Evolutionary conservation across 345 rosid genomes (phyloP).

Genomic region (Linum lewisii): DNA sequence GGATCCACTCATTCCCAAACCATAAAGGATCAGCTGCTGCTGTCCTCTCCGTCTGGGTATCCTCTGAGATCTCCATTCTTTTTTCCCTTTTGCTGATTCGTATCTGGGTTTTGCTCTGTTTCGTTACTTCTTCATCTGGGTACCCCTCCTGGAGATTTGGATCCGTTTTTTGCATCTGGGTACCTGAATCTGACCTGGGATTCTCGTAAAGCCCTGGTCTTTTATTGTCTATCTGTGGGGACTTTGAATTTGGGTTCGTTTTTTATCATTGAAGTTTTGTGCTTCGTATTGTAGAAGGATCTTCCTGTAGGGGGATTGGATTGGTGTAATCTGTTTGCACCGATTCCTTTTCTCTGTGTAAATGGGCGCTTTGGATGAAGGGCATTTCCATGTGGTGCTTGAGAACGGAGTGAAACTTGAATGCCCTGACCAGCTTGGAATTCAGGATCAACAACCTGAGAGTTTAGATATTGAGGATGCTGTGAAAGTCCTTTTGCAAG

Average conservation of each 20-base stretch:
- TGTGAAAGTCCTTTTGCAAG: constrained; percentile 69
- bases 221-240: too few species aligned
- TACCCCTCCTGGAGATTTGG: background rate
- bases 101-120: too few species aligned
- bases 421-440: constrained; percentile 31
- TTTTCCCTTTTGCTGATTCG: too few species aligned
- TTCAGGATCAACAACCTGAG: constrained; percentile 45
- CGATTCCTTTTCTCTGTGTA: background rate
- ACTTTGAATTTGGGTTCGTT: too few species aligned
- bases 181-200: too few species aligned
- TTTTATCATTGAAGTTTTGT: background rate
- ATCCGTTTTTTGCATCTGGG: background rate
- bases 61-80: background rate
- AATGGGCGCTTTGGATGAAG: constrained; percentile 39
- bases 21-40: background rate
- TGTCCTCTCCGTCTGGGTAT: background rate
- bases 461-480: constrained; percentile 67
- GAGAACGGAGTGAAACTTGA: constrained; percentile 43
- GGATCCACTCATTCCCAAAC: background rate
- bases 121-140: too few species aligned
- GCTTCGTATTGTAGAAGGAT: background rate
- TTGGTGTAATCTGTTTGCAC: background rate
- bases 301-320: background rate
- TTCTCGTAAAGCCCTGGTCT: too few species aligned
- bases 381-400: constrained; percentile 46